Base-by-base conservation (phyloP, 441 rosid species). In the Mallotus japonicus region DNA sequence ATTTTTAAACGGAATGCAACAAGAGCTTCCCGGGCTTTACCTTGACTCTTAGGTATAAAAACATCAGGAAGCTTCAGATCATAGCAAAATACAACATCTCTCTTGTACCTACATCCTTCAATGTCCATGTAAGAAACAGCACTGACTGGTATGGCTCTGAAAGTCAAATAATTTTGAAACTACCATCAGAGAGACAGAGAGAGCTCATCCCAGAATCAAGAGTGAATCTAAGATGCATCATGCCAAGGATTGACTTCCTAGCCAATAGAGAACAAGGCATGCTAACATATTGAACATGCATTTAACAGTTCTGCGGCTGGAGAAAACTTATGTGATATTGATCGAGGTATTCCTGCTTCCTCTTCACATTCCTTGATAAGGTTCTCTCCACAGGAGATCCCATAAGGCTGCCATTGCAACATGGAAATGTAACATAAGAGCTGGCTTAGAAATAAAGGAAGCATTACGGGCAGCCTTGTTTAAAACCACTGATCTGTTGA, bases 341-440 rank as follows among this genome's bases (percentile, higher is more conserved):
- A 73, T 81, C 69, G 76, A 46, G 92, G 88, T 69, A 91, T 92
- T 62, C 96, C 95, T 20, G 98, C 98, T 82, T 93, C 98, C 79
- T 92, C 97, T 75, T 92, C 91, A 37, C 98, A 93, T 88, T 93
- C 97, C 86, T 92, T 93, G 5, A 87, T 83, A 71, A 93, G 40
- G 80, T 93, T 92, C 72, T 89, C 91, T 62, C 88, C 86, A 54
- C 92, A 92, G 71, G 93, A 73, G 67, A 92, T 84, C 79, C 86
- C 97, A 71, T 87, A 87, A 67, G 96, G 94, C 98, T 93, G 88
- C 59, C 76, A 83, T 71, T 74, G 49, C 68, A 69, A 78, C 58
- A 58, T 5, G 55, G 20, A 28, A 69, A 69, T 56, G 40, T 10
- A 5, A 13, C 22, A 12, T 37, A 57, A 51, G 70, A 68, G 62